Conservation (phyloP, 2,329 filamentous ascomycete species). For the Ophiobolus disseminans region DNA sequence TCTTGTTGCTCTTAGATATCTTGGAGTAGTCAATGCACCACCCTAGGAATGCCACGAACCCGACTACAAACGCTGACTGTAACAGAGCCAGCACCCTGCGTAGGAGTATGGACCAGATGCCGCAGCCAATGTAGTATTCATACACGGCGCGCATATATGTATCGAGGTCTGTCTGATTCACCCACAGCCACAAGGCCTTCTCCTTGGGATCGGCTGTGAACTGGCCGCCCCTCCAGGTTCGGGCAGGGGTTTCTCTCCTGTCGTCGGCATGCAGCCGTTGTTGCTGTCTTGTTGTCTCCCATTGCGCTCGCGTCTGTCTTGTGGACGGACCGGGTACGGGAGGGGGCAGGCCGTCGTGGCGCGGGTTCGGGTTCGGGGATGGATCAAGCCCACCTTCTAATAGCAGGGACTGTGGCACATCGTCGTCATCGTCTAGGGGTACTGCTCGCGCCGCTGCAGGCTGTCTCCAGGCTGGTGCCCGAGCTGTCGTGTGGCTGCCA, state of each 20-base stretch:
- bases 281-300: constrained; percentile 57
- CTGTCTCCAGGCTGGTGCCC: constrained; percentile 49
- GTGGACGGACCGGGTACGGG: constrained; percentile 55
- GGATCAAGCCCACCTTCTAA: constrained; percentile 60
- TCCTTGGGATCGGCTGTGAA: constrained; percentile 66
- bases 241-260: constrained; percentile 16
- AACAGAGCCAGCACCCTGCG: constrained; percentile 74
- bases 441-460: constrained; percentile 24
- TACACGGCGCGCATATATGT: constrained; percentile 87
- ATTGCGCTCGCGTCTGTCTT: constrained; percentile 55
- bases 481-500: constrained; percentile 37
- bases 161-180: constrained; percentile 88
- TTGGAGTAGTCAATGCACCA: constrained; percentile 85
- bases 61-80: constrained; percentile 82
- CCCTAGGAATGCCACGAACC: constrained; percentile 81
- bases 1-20: constrained; percentile 69
- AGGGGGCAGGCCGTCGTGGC: constrained; percentile 44
- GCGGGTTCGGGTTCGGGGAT: constrained; percentile 27
- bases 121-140: constrained; percentile 81
- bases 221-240: constrained; percentile 35
- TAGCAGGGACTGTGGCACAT: constrained; percentile 67
- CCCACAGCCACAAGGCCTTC: constrained; percentile 90
- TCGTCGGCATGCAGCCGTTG: constrained; percentile 53
- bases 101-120: constrained; percentile 83
- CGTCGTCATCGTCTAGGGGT: constrained; percentile 56